Evolutionary conservation across 805 yeast species (phyloP).

Genomic region (Ogataea neopini): DNA sequence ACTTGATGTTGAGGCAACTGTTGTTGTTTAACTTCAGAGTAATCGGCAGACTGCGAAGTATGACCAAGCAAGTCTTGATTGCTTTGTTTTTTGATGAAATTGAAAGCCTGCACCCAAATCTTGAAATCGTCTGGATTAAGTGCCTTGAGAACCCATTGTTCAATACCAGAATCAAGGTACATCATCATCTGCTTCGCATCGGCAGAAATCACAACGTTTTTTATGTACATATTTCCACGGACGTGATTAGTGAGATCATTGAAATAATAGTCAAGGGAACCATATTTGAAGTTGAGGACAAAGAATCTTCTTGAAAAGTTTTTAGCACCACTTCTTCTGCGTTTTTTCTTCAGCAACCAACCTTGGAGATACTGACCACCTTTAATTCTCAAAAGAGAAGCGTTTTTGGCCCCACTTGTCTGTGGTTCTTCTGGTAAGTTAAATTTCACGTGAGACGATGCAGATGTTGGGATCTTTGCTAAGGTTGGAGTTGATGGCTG

Average conservation of each 20-base stretch:
- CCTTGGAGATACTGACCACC: slow-evolving; percentile 81
- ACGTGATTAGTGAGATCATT: slow-evolving; percentile 69
- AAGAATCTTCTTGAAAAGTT: slow-evolving; percentile 87
- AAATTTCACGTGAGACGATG: slow-evolving; percentile 28
- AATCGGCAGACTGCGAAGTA: background rate
- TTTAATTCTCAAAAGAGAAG: slow-evolving; percentile 42
- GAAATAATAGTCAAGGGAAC: slow-evolving; percentile 78
- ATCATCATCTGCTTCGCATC: slow-evolving; percentile 66
- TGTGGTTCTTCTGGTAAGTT: slow-evolving; percentile 25
- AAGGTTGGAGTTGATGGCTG: background rate
- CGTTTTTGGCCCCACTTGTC: slow-evolving; percentile 24
- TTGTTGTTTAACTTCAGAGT: background rate
- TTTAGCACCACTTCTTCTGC: slow-evolving; percentile 77
- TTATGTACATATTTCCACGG: slow-evolving; percentile 90
- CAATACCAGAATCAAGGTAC: slow-evolving; percentile 91
- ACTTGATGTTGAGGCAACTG: background rate
- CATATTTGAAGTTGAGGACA: slow-evolving; percentile 76
- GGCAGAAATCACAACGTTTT: slow-evolving; percentile 79
- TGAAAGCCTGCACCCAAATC: slow-evolving; percentile 81
- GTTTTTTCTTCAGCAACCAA: slow-evolving; percentile 64
- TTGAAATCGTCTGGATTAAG: slow-evolving; percentile 63
- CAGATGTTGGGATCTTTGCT: background rate
- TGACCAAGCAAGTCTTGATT: slow-evolving; percentile 12
- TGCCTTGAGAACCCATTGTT: slow-evolving; percentile 86
- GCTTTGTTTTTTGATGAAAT: slow-evolving; percentile 43